Percentiles rank a stretch among this genome's conserved stretches.
These are phyloP conservation scores for Solanum hybrid DNA, from an alignment of 305 asterid genomes.

Conservation along the genomic window DNA sequence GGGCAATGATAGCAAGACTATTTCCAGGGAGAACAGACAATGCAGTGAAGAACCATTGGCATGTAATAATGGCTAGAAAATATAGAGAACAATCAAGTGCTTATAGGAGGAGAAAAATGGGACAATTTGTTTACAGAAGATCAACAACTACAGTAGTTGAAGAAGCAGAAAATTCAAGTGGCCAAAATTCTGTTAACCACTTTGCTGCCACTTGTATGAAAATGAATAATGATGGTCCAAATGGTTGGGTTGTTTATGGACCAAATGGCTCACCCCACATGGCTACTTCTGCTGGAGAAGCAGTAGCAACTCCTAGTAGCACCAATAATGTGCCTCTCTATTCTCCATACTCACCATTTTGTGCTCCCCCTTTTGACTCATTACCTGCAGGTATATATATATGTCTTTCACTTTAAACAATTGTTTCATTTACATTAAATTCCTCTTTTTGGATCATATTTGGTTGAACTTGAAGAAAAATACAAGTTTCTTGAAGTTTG, in stretches of 20 bases:
- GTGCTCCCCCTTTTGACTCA: constrained; percentile 26
- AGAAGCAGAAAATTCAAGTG: constrained; percentile 1
- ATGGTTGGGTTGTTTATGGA: constrained; percentile 18
- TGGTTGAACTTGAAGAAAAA: not conserved
- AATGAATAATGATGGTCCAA: constrained; percentile 4
- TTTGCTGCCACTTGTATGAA: not conserved
- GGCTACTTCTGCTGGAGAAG: constrained; percentile 16
- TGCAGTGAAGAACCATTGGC: constrained; percentile 96
- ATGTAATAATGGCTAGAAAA: constrained; percentile 89
- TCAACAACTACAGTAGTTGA: not conserved
- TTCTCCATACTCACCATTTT: constrained; percentile 12
- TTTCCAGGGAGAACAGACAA: constrained; percentile 95
- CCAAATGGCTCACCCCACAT: constrained; percentile 16
- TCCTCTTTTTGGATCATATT: not conserved
- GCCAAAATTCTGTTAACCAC: not conserved
- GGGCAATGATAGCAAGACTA: constrained; percentile 91
- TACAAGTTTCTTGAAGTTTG: not conserved
- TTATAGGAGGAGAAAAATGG: constrained; percentile 57
- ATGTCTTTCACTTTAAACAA: not conserved
- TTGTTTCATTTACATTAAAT: not conserved
- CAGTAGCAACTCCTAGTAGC: not conserved
- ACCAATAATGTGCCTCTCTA: not conserved
- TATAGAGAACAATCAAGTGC: constrained; percentile 76
- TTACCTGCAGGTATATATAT: constrained; percentile 31
- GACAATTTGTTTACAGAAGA: constrained; percentile 44